Evolutionary conservation across 108 stramenopile species (phyloP).

Genomic region (Skeletonema menzelii): DNA sequence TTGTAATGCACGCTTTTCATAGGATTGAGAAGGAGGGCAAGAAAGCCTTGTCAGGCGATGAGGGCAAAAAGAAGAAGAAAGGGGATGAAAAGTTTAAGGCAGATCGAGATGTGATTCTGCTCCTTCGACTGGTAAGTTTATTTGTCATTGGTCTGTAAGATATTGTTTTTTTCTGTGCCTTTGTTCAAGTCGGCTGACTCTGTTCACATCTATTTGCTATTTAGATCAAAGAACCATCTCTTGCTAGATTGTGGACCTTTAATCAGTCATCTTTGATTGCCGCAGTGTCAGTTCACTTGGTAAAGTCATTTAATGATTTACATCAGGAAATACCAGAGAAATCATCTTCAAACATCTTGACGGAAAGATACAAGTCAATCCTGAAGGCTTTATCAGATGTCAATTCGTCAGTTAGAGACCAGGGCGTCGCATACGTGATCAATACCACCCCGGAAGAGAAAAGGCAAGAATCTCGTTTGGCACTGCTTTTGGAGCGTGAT

Average conservation of each 20-base stretch:
- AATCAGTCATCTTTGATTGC: conserved; percentile 30
- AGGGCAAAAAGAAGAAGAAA: conserved; percentile 5
- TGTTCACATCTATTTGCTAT: not conserved
- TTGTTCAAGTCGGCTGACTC: not conserved
- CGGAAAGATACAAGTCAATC: conserved; percentile 27
- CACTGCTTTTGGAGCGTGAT: conserved; percentile 26
- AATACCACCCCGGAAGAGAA: conserved; percentile 6
- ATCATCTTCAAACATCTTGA: conserved; percentile 9
- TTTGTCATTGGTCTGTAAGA: too few relatives aligned
- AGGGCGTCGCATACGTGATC: conserved; percentile 41
- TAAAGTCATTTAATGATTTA: conserved; percentile 30
- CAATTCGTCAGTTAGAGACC: conserved; percentile 30
- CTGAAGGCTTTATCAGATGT: conserved; percentile 21
- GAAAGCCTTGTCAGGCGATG: not conserved
- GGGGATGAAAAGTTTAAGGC: conserved; percentile 15
- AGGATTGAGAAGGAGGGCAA: conserved; percentile 35
- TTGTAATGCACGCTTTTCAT: conserved; percentile 38
- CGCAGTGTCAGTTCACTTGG: conserved; percentile 30
- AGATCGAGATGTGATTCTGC: conserved; percentile 35
- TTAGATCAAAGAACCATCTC: conserved; percentile 39
- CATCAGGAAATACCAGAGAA: not conserved
- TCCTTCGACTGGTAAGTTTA: conserved; percentile 32
- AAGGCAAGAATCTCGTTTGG: conserved; percentile 22
- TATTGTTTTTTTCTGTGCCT: not conserved
- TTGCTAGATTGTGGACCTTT: conserved; percentile 25